Conservation (phyloP, 345 rosid genomes). For the Aquilaria malaccensis region DNA sequence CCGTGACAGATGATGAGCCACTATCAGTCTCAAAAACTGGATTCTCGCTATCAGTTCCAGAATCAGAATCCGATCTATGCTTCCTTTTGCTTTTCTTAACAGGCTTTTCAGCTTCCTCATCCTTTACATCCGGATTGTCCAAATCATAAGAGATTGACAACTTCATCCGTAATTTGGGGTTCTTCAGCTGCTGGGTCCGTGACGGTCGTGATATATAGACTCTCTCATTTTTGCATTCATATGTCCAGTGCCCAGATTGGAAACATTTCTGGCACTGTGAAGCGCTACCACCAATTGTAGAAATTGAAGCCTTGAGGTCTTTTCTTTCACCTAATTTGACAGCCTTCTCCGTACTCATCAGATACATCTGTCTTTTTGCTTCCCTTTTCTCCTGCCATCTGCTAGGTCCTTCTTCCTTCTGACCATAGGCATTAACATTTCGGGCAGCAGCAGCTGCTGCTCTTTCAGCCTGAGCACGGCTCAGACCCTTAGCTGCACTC, state of each 20-base stretch:
- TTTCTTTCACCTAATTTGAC: slow-evolving; percentile 92
- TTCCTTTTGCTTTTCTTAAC: slow-evolving; percentile 87
- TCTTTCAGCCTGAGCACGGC: slow-evolving; percentile 97
- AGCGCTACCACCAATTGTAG: slow-evolving; percentile 38
- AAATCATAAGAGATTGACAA: slow-evolving; percentile 45
- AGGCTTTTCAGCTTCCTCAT: slow-evolving; percentile 40
- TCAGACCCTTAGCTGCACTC: slow-evolving; percentile 81
- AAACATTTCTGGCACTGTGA: slow-evolving; percentile 91
- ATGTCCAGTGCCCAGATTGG: slow-evolving; percentile 95
- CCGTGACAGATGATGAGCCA: slow-evolving; percentile 49
- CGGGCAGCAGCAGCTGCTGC: slow-evolving; percentile 93
- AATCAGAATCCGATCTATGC: slow-evolving; percentile 52
- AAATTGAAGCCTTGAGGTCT: slow-evolving; percentile 48
- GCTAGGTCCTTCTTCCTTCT: slow-evolving; percentile 99
- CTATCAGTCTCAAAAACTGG: slow-evolving; percentile 86
- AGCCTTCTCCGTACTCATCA: slow-evolving; percentile 96
- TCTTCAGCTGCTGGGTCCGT: slow-evolving; percentile 90
- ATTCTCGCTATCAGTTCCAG: slow-evolving; percentile 79
- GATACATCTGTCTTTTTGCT: slow-evolving; percentile 91
- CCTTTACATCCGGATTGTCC: slow-evolving; percentile 38
- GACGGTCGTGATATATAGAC: slow-evolving; percentile 91
- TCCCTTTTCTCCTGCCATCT: slow-evolving; percentile 99
- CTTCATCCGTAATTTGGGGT: slow-evolving; percentile 70
- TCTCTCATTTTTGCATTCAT: slow-evolving; percentile 88
- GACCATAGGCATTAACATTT: slow-evolving; percentile 95